phyloP scores from a whole-genome alignment of 768 basidiomycete genomes.

The Termitomyces sp. region DNA sequence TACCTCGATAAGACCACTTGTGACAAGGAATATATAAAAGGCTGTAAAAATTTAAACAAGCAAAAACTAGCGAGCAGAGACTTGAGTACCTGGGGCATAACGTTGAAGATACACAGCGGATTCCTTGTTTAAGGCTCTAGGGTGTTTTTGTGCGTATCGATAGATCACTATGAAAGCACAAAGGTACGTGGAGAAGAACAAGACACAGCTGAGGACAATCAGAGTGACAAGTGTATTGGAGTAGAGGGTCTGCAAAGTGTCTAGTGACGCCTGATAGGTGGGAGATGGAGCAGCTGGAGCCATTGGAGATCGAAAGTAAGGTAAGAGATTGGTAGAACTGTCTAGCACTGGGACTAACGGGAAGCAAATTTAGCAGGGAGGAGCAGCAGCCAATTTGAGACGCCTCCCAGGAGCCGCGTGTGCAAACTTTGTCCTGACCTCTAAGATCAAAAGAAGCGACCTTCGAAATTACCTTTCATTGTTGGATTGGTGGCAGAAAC shows the following conservation, averaged over 20 bases:
- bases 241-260: not conserved
- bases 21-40: conserved; percentile 47
- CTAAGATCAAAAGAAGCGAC: not conserved
- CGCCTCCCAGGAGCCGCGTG: not conserved
- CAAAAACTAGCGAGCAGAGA: not conserved
- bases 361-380: too few relatives aligned
- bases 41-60: not conserved
- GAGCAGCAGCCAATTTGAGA: not conserved
- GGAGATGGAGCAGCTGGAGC: not conserved
- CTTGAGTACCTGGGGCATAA: conserved; percentile 45
- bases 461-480: not conserved
- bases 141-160: conserved; percentile 39
- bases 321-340: too few relatives aligned
- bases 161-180: conserved; percentile 46
- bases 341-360: not conserved
- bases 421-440: too few relatives aligned
- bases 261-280: not conserved
- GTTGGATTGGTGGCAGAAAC: not conserved
- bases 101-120: conserved; percentile 41
- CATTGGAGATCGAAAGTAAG: not conserved
- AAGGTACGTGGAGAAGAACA: conserved; percentile 38
- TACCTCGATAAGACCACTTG: conserved; percentile 45
- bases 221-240: conserved; percentile 5
- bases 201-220: conserved; percentile 17
- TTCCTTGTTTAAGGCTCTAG: conserved; percentile 44